Evolutionary conservation across 805 yeast species (phyloP), one percentile per base, ranked within the genome.

Genomic region (Ogataea ramenticola): DNA sequence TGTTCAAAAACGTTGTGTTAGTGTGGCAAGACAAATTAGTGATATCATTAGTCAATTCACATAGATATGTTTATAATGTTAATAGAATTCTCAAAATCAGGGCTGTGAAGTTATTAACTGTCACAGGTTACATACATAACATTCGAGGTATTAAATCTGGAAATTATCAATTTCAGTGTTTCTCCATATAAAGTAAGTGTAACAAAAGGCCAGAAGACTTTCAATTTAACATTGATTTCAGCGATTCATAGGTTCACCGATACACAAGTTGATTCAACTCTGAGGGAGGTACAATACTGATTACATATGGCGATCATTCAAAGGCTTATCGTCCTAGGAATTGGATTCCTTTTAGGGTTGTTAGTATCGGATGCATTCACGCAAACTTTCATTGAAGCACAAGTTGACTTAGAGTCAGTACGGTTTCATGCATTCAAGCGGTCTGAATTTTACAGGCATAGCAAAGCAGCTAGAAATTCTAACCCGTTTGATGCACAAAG

Each of bases 331-430:
- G 29, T 31, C 8, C 36, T 40, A 10, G 37, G 42, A 14, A 32
- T 40, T 8, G 43, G 43, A 16, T 40, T 40, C 19, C 24, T 40
- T 7, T 4, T 33, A 3, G 43, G 43, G 17, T 9, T 26, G 22
- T 14, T 32, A 11, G 19, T 40, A 4, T 17, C 38, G 6, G 33
- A 33, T 14, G 4, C 4, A 3, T 29, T 32, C 17, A 32, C 38
- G 3, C 14, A n/a, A 14, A 16, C 15, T 6, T 40, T 16, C 15
- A 19, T 40, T 4, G 38, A 40, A 16, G 30, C 11, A 3, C 12
- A 21, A 14, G 15, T 33, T 17, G 38, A 40, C 19, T 8, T 16
- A 32, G 32, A 15, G 7, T 10, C 24, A 5, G 38, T 40, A 12
- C 29, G 15, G 3, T 22, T 20, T 12, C 30, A 33, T 26, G 6